A percentile compares a stretch with the other conserved stretches of the same genome.
These are phyloP conservation scores for Plasmodium cynomolgi DNA, from an alignment of 169 alveolate genomes.

Conservation along the genomic window DNA sequence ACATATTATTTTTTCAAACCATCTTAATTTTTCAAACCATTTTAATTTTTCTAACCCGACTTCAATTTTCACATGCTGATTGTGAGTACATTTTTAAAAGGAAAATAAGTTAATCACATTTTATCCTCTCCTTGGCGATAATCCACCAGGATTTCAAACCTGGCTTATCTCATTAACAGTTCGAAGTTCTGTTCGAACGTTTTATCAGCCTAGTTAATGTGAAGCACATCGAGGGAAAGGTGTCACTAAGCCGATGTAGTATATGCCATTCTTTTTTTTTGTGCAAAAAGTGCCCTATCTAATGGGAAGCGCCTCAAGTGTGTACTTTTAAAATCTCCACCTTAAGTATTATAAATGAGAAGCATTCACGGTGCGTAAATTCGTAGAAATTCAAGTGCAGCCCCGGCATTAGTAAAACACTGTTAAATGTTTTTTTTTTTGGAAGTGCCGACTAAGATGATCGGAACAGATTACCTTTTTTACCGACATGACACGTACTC, in stretches of 20 bases:
- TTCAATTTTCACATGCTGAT: background rate
- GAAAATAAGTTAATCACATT: background rate
- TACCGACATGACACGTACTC: background rate
- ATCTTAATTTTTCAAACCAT: background rate
- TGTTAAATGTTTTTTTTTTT: background rate
- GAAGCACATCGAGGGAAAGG: background rate
- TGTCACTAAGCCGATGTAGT: background rate
- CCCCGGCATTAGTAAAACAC: background rate
- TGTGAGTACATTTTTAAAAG: background rate
- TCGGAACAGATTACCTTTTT: background rate
- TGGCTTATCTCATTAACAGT: background rate
- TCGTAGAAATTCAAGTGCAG: background rate
- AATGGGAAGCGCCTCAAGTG: background rate
- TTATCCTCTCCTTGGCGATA: background rate
- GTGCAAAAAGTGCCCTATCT: background rate
- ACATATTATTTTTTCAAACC: background rate
- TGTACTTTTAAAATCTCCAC: background rate
- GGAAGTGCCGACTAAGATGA: background rate
- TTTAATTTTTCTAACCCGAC: background rate
- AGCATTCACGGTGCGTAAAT: background rate
- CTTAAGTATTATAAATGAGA: background rate
- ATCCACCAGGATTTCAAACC: background rate
- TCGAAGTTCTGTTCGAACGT: background rate
- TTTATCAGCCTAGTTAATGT: background rate
- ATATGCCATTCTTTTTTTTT: background rate